phyloP scores from a whole-genome alignment of 164 flowering plant genomes.

The Stephania japonica region DNA sequence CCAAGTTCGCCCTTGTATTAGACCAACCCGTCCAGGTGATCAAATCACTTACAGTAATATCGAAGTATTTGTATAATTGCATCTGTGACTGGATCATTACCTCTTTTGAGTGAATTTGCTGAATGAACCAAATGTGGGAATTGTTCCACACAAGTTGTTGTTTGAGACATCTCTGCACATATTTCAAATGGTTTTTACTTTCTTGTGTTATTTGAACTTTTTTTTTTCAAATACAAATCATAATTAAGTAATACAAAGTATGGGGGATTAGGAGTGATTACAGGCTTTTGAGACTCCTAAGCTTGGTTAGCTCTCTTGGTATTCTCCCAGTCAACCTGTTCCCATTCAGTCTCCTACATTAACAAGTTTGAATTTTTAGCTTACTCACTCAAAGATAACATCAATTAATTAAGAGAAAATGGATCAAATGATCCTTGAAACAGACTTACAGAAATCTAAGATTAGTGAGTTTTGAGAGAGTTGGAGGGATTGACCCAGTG shows the following conservation, averaged over 20 bases:
- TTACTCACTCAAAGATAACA: not conserved
- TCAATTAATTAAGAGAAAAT: not conserved
- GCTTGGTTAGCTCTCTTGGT: constrained; percentile 65
- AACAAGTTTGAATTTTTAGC: not conserved
- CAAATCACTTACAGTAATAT: too few relatives aligned
- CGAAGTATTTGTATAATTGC: not conserved
- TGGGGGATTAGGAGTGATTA: constrained; percentile 18
- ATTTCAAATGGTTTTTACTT: not conserved
- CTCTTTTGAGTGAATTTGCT: constrained; percentile 60
- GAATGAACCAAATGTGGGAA: constrained; percentile 64
- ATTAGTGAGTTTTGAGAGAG: constrained; percentile 51
- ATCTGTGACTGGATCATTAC: constrained; percentile 20
- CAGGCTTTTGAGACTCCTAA: constrained; percentile 61
- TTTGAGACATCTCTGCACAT: constrained; percentile 59
- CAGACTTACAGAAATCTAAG: constrained; percentile 54
- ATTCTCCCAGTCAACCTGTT: constrained; percentile 64
- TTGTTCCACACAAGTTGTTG: constrained; percentile 67
- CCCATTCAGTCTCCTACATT: constrained; percentile 53
- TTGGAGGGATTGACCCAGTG: constrained; percentile 61
- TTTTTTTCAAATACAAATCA: not conserved
- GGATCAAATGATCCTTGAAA: too few relatives aligned
- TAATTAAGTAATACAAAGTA: not conserved
- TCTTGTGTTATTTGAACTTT: too few relatives aligned
- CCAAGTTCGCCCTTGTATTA: too few relatives aligned
- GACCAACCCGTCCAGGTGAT: too few relatives aligned